Evolutionary conservation across 2,329 filamentous ascomycete species (phyloP), one percentile per base, ranked within the genome.

Genomic region (Hymenoscyphus infarciens): DNA sequence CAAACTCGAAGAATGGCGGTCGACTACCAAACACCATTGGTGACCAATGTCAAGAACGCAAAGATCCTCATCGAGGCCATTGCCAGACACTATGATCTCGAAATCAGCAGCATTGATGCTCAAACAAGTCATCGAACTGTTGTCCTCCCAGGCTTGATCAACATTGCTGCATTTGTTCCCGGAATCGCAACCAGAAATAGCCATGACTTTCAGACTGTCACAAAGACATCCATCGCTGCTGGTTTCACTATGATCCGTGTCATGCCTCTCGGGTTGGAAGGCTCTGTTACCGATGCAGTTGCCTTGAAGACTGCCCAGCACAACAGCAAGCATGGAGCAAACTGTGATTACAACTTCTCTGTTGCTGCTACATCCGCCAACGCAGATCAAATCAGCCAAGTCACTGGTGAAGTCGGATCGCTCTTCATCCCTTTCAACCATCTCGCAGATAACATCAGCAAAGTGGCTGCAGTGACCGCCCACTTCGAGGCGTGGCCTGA

Each of bases 41-140:
- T 99, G 19, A 99, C 95, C 61, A 99, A 99, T 72, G 95, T 99
- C 77, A 99, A 99, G 85, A 98, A 97, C 74, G 95, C 95, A 64
- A 99, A 98, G 83, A 91, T 99, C 64, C 80, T 99, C 59, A 89
- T 99, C 60, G 95, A 99, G 79, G 95, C 94, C 25, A 91, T 99
- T 68, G 88, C 92, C 62, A 88, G 94, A 63, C 89, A 96, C 75
- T 97, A 92, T 74, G 87, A 93, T 69, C 83, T 99, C 60, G 87
- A 91, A 42, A 87, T 99, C 62, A 86, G 87, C 74, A 88, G 87
- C 68, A 87, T 93, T 62, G 95, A 99, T 78, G 96, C 89, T 78
- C 92, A 97, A 80, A 94, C 92, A 56, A 97, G 95, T 78, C 89
- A 93, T 75, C 84, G 87, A 68, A 90, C 88, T 3, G 79, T 91